A percentile compares a stretch with the other conserved stretches of the same genome.
Evolutionary conservation across 768 basidiomycete species (phyloP).

Genomic region (Leccinum disarticulatum): DNA sequence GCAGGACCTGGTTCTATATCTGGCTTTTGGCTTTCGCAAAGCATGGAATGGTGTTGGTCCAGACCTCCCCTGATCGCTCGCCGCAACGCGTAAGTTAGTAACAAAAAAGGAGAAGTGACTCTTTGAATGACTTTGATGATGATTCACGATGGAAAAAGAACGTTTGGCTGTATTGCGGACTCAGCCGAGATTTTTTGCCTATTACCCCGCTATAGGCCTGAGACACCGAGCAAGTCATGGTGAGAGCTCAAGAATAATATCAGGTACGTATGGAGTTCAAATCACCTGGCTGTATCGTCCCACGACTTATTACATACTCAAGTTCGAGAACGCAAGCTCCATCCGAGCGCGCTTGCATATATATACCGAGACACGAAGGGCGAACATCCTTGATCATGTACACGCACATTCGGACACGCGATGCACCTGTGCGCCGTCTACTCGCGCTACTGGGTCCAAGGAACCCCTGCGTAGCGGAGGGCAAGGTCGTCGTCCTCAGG

Average conservation of each 20-base stretch:
- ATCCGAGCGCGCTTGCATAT: constrained; percentile 8
- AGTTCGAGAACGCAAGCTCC: constrained; percentile 15
- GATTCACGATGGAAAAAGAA: too few relatives aligned
- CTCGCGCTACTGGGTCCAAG: constrained; percentile 7
- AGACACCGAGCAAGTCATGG: background rate
- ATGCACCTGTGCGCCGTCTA: constrained; percentile 12
- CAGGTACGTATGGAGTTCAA: too few relatives aligned
- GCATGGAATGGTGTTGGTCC: background rate
- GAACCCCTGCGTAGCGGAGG: background rate
- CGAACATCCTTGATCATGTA: constrained; percentile 14
- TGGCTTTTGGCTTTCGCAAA: background rate
- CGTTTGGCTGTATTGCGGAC: too few relatives aligned
- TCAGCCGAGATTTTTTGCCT: too few relatives aligned
- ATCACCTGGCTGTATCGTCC: background rate
- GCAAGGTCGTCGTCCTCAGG: constrained; percentile 24
- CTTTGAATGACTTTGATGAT: too few relatives aligned
- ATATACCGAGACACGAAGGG: background rate
- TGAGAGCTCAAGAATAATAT: background rate
- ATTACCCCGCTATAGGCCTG: background rate
- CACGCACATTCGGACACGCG: constrained; percentile 13
- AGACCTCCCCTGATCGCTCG: background rate
- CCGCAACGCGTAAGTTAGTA: too few relatives aligned
- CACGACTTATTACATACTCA: background rate
- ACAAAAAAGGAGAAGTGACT: too few relatives aligned
- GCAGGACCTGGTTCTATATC: background rate